A percentile compares a stretch with the other conserved stretches of the same genome.
Conservation (phyloP, 148 eudicot genomes). For the Chenopodium berlandieri region DNA sequence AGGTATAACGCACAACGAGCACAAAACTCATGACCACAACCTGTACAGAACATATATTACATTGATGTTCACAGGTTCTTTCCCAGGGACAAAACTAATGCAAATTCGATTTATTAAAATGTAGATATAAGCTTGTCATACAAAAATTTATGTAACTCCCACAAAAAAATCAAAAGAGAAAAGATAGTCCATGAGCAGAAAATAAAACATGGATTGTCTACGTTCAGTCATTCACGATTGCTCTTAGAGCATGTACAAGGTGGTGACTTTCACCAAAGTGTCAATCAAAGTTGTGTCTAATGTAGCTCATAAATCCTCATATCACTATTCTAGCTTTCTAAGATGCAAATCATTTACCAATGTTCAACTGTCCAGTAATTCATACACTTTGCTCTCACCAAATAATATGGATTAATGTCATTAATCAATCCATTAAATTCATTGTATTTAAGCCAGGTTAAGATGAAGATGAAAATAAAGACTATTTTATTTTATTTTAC, state of each 20-base stretch:
- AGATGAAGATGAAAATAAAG: background rate
- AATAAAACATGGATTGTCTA: background rate
- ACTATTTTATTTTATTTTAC: background rate
- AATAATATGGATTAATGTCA: background rate
- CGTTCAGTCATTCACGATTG: too few relatives aligned
- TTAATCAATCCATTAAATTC: background rate
- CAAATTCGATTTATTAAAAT: background rate
- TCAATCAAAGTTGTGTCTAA: too few relatives aligned
- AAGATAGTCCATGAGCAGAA: background rate
- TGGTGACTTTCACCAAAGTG: too few relatives aligned
- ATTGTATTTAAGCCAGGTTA: background rate
- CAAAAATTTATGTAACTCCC: too few relatives aligned
- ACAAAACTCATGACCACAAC: constrained; percentile 94
- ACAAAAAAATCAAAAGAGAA: background rate
- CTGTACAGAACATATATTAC: constrained; percentile 26
- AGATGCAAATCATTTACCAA: background rate
- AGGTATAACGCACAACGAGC: constrained; percentile 80
- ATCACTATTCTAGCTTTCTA: background rate
- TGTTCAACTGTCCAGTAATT: background rate
- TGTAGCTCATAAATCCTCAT: too few relatives aligned
- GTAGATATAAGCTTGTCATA: background rate
- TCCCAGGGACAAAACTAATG: background rate
- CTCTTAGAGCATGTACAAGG: too few relatives aligned
- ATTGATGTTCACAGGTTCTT: background rate
- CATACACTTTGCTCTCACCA: background rate